Conservation (phyloP, 2,329 filamentous ascomycete species). For the Clarireedia monteithiana region DNA sequence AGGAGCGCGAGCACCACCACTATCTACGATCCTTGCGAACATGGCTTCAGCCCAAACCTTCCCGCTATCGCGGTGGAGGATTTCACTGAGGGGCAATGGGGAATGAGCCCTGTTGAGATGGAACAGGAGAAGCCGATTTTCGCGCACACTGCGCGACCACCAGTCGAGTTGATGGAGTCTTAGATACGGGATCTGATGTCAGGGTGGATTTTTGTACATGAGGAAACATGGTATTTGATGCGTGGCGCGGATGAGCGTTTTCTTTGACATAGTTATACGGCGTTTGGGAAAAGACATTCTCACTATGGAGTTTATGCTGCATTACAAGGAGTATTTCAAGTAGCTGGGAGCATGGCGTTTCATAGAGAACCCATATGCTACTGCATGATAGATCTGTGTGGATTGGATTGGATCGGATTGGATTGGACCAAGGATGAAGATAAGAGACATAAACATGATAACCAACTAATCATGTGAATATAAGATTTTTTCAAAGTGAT, state of each 20-base stretch:
- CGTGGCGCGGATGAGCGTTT: not conserved
- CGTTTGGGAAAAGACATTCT: not conserved
- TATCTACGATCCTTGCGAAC: constrained; percentile 55
- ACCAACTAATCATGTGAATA: too few species aligned
- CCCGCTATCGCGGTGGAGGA: constrained; percentile 62
- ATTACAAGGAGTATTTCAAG: constrained; percentile 4
- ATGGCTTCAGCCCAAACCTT: constrained; percentile 46
- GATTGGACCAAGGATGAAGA: not conserved
- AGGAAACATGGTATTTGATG: not conserved
- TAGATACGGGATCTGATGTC: not conserved
- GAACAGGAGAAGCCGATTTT: constrained; percentile 39
- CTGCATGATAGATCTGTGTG: constrained; percentile 4
- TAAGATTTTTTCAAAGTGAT: too few species aligned
- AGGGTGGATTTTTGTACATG: not conserved
- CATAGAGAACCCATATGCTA: not conserved
- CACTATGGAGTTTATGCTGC: not conserved
- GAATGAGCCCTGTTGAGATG: constrained; percentile 35
- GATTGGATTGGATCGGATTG: not conserved
- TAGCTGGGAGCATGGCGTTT: not conserved
- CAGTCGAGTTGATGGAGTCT: constrained; percentile 53
- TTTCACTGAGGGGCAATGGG: constrained; percentile 43
- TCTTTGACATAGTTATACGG: not conserved
- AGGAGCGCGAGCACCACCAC: constrained; percentile 58
- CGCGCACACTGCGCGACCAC: constrained; percentile 55
- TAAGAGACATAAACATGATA: too few species aligned